phyloP scores from a whole-genome alignment of 2,329 filamentous ascomycete genomes.

The Piedraia hortae region DNA sequence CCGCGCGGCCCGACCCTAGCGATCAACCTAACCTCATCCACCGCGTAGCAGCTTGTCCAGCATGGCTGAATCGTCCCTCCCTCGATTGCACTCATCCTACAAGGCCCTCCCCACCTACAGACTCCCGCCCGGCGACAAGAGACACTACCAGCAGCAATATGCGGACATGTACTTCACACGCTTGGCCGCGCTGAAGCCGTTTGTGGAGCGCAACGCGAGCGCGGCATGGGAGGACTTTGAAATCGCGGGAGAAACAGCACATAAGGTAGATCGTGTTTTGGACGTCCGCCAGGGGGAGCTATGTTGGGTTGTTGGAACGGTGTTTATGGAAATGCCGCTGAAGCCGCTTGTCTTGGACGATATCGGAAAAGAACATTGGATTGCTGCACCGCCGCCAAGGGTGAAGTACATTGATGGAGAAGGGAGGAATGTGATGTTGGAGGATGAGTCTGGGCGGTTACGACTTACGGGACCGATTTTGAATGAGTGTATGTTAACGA shows the following conservation, averaged over 20 bases:
- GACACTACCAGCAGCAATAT: slow-evolving; percentile 81
- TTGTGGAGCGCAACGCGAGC: slow-evolving; percentile 44
- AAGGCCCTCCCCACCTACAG: slow-evolving; percentile 47
- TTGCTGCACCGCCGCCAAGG: slow-evolving; percentile 49
- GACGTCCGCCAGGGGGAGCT: slow-evolving; percentile 88
- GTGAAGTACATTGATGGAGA: slow-evolving; percentile 24
- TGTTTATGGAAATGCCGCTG: slow-evolving; percentile 90
- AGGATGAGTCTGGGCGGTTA: slow-evolving; percentile 83
- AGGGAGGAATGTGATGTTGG: slow-evolving; percentile 41
- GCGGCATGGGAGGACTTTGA: slow-evolving; percentile 52
- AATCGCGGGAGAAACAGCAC: slow-evolving; percentile 49
- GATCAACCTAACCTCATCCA: neutral
- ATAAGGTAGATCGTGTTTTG: slow-evolving; percentile 60
- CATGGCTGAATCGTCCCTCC: slow-evolving; percentile 1
- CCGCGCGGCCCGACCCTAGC: neutral
- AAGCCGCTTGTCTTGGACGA: slow-evolving; percentile 94
- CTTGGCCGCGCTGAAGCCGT: slow-evolving; percentile 61
- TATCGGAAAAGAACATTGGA: slow-evolving; percentile 84
- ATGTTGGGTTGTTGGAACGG: slow-evolving; percentile 82
- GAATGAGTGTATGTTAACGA: slow-evolving; percentile 46
- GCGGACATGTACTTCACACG: slow-evolving; percentile 94
- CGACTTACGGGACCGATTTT: slow-evolving; percentile 47
- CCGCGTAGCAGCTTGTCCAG: neutral
- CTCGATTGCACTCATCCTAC: slow-evolving; percentile 34
- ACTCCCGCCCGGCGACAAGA: slow-evolving; percentile 33